Conservation (phyloP, 2,329 filamentous ascomycete genomes). For the Hysterium pulicare region DNA sequence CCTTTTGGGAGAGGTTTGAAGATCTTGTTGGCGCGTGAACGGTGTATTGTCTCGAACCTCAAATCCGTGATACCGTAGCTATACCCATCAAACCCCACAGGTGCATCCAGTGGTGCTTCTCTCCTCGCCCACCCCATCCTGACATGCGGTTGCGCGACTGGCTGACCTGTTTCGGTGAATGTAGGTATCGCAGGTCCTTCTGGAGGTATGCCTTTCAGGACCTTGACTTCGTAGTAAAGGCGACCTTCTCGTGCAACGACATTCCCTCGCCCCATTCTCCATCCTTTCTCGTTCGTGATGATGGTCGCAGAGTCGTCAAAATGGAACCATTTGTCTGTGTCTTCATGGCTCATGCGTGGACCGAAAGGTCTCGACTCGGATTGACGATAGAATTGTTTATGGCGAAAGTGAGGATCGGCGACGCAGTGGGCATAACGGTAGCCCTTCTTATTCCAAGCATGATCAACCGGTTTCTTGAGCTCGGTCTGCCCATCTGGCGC, state of each 20-base stretch:
- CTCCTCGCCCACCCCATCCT: constrained; percentile 83
- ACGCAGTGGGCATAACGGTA: constrained; percentile 91
- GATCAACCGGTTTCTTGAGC: constrained; percentile 48
- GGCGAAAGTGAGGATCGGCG: constrained; percentile 81
- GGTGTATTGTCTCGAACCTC: constrained; percentile 85
- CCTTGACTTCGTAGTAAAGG: constrained; percentile 91
- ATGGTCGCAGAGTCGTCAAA: constrained; percentile 71
- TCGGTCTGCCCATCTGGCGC: constrained; percentile 42
- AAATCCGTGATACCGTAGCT: constrained; percentile 92
- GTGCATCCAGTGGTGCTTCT: constrained; percentile 77
- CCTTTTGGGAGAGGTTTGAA: constrained; percentile 45
- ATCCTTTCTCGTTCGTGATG: constrained; percentile 88
- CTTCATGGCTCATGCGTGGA: constrained; percentile 86
- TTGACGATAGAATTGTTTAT: constrained; percentile 82
- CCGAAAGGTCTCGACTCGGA: constrained; percentile 82
- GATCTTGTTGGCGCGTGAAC: constrained; percentile 89
- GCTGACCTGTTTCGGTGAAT: constrained; percentile 32
- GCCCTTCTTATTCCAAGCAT: constrained; percentile 63
- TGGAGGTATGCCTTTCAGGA: constrained; percentile 69
- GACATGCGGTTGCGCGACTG: constrained; percentile 58
- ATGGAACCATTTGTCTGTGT: constrained; percentile 79
- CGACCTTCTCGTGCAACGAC: constrained; percentile 84
- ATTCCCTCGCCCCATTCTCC: constrained; percentile 86
- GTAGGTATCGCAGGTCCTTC: constrained; percentile 38
- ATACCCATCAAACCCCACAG: constrained; percentile 85